Conservation (phyloP, 352 stramenopile genomes). For the Globisporangium viniferum region DNA sequence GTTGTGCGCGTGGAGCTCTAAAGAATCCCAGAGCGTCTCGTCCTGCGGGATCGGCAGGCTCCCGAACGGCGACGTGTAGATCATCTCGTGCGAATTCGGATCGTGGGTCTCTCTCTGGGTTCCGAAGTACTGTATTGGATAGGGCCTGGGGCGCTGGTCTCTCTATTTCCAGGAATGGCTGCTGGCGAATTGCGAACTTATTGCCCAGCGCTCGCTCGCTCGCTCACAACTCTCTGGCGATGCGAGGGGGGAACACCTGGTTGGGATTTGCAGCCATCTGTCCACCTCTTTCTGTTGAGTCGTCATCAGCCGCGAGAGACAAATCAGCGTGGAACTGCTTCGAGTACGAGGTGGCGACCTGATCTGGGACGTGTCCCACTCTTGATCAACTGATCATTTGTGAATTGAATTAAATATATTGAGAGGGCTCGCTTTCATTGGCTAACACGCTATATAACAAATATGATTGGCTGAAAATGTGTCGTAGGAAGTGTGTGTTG, state of each 20-base stretch:
- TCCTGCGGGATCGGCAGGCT: conserved; percentile 27
- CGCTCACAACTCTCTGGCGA: background rate
- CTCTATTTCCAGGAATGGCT: background rate
- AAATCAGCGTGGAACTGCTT: background rate
- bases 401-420: background rate
- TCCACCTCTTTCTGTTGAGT: background rate
- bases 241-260: background rate
- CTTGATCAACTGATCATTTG: background rate
- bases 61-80: conserved; percentile 37
- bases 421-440: background rate
- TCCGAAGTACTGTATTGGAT: background rate
- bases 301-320: background rate
- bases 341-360: background rate
- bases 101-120: background rate
- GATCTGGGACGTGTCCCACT: background rate
- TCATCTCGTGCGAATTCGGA: conserved; percentile 17
- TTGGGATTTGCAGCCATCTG: background rate
- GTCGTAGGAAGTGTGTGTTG: background rate
- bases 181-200: background rate
- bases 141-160: background rate
- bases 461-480: background rate
- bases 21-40: conserved; percentile 32
- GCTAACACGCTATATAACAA: background rate
- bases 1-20: conserved; percentile 30
- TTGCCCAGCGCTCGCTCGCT: too few species aligned